These are phyloP conservation scores for Coemansia sp. DNA, from an alignment of 192 early-diverging fungal species.

Conservation along the genomic window DNA sequence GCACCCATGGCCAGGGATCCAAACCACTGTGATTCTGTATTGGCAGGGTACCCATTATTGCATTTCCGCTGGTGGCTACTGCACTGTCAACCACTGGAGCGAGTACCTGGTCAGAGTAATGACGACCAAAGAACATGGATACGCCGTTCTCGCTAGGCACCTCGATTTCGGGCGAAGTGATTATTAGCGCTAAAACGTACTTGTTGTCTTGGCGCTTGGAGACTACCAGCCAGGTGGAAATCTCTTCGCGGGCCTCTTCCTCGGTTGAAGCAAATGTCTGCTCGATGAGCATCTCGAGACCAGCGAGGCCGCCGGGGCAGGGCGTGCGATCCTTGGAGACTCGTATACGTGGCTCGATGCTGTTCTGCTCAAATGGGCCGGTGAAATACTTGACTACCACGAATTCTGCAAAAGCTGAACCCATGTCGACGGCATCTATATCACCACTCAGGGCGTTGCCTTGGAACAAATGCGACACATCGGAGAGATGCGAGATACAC, in stretches of 20 bases:
- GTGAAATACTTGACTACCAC: constrained; percentile 34
- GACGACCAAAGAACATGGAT: neutral
- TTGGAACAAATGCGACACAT: constrained; percentile 11
- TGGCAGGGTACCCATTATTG: neutral
- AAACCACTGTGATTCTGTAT: constrained; percentile 22
- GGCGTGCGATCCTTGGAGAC: constrained; percentile 28
- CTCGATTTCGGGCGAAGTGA: constrained; percentile 17
- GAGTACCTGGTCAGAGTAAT: constrained; percentile 13
- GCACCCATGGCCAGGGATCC: constrained; percentile 36
- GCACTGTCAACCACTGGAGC: constrained; percentile 2
- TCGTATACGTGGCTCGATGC: constrained; percentile 35
- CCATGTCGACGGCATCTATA: neutral
- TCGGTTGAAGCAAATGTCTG: constrained; percentile 25
- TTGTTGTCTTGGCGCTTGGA: constrained; percentile 16
- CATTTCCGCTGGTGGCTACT: constrained; percentile 7
- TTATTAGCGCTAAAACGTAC: constrained; percentile 26
- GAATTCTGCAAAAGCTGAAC: constrained; percentile 32
- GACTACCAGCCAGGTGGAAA: constrained; percentile 34
- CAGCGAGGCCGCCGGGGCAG: neutral
- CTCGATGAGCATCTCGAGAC: constrained; percentile 18
- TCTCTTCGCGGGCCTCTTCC: constrained; percentile 22
- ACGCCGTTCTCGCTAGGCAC: neutral
- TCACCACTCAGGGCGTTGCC: neutral
- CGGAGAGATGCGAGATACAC: constrained; percentile 20
- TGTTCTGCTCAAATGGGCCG: constrained; percentile 14